Percentiles rank a stretch among this genome's conserved stretches.
phyloP scores from a whole-genome alignment of 495 filamentous ascomycete genomes.

The Talaromyces trachyspermus region DNA sequence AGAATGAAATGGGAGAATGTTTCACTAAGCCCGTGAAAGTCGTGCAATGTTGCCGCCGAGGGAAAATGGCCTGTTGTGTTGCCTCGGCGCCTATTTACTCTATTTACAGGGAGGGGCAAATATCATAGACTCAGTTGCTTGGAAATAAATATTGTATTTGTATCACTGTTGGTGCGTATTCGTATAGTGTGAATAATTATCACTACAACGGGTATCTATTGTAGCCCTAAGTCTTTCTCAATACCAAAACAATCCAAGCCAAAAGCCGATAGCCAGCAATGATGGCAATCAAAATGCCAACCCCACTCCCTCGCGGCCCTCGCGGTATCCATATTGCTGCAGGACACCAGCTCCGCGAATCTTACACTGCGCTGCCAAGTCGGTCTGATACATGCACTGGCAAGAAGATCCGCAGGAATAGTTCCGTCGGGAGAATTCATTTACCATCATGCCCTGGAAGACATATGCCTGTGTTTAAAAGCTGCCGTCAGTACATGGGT shows the following conservation, averaged over 20 bases:
- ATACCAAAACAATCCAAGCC: conserved; percentile 38
- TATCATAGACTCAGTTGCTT: no score
- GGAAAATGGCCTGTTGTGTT: no score
- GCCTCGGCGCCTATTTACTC: no score
- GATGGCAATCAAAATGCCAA: conserved; percentile 69
- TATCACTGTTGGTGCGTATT: no score
- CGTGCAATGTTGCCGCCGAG: no score
- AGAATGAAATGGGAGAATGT: no score
- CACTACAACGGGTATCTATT: neutral
- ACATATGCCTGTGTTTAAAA: conserved; percentile 67
- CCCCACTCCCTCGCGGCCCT: conserved; percentile 59
- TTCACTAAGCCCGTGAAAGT: no score
- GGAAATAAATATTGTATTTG: no score
- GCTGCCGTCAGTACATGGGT: no score
- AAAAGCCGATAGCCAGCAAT: conserved; percentile 64
- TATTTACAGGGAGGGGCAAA: no score
- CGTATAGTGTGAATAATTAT: no score
- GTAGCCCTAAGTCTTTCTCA: conserved; percentile 19
- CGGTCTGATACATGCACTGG: conserved; percentile 62
- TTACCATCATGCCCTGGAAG: conserved; percentile 88
- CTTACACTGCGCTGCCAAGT: conserved; percentile 53
- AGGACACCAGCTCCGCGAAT: conserved; percentile 64
- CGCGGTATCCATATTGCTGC: conserved; percentile 57
- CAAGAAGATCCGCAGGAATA: conserved; percentile 54
- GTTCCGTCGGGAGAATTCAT: conserved; percentile 59